Percentiles rank a stretch among this genome's conserved stretches.
Evolutionary conservation across 176 grass and related monocot genomes (phyloP).

Genomic region (Zea luxurians): DNA sequence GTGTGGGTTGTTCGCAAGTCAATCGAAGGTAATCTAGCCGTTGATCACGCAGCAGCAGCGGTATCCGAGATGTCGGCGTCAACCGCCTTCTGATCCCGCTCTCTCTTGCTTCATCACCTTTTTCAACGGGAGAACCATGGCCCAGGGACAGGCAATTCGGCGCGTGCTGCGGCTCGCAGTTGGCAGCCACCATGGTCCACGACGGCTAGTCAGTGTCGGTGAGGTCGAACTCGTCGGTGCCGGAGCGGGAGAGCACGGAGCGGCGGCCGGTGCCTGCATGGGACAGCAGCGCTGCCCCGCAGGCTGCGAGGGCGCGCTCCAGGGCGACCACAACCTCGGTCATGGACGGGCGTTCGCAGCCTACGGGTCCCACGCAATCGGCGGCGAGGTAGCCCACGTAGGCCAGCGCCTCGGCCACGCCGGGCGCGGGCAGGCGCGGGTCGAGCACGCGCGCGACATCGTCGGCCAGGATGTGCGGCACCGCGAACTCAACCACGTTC

Average conservation of each 20-base stretch:
- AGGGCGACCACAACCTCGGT: constrained; percentile 77
- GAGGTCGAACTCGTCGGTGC: constrained; percentile 56
- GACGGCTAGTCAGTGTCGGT: constrained; percentile 51
- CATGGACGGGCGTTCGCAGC: constrained; percentile 77
- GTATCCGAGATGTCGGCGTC: neutral
- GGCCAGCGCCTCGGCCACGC: constrained; percentile 66
- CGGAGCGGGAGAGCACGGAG: constrained; percentile 40
- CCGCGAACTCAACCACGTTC: constrained; percentile 81
- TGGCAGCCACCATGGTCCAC: neutral
- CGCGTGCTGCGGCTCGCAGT: constrained; percentile 21
- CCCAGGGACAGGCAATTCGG: neutral
- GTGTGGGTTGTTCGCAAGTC: constrained; percentile 35
- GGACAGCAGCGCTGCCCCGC: constrained; percentile 22
- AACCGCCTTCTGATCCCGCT: neutral
- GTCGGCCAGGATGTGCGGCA: constrained; percentile 73
- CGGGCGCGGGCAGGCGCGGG: constrained; percentile 53
- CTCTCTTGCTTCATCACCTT: neutral
- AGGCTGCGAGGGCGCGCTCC: constrained; percentile 63
- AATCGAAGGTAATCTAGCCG: neutral
- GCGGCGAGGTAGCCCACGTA: constrained; percentile 83
- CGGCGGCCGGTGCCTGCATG: constrained; percentile 35
- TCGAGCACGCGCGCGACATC: constrained; percentile 66
- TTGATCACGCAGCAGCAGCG: constrained; percentile 7
- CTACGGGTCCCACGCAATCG: constrained; percentile 70
- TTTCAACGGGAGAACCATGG: neutral